Percentiles rank a stretch among this genome's conserved stretches.
Conservation (phyloP, 306 rosid genomes). For the Castanea crenata region DNA sequence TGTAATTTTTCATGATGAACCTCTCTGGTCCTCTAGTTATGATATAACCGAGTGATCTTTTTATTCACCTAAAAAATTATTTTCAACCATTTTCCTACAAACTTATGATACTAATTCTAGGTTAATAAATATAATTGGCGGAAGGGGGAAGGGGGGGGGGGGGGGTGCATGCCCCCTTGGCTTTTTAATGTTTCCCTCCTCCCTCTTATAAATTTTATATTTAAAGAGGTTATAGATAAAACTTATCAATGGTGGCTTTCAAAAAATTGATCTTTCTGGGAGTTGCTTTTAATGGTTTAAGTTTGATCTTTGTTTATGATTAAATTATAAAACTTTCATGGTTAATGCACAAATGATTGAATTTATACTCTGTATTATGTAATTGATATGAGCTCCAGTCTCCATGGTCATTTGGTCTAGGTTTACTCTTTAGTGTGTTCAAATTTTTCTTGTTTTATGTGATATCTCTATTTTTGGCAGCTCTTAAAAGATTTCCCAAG, state of each 20-base stretch:
- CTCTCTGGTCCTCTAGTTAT: background rate
- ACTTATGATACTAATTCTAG: background rate
- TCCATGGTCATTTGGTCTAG: background rate
- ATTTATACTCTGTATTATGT: background rate
- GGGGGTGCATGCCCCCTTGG: too few species aligned
- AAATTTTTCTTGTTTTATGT: background rate
- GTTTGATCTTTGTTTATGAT: constrained; percentile 1
- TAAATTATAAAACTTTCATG: constrained; percentile 1
- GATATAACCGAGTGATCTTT: background rate
- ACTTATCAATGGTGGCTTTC: constrained; percentile 4
- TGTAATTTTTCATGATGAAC: background rate
- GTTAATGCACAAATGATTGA: background rate
- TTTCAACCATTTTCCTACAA: background rate
- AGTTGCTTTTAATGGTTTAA: background rate
- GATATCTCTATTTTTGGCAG: constrained; percentile 34
- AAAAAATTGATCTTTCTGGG: constrained; percentile 3
- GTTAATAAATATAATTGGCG: too few species aligned
- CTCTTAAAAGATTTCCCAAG: constrained; percentile 70
- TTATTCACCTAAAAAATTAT: background rate
- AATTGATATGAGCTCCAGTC: background rate
- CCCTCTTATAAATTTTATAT: too few species aligned
- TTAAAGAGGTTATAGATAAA: background rate
- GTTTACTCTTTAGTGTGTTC: background rate
- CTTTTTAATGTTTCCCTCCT: too few species aligned
- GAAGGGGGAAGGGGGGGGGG: too few species aligned